These are phyloP conservation scores for Murraya koenigii DNA, from an alignment of 345 rosid species.

Conservation along the genomic window DNA sequence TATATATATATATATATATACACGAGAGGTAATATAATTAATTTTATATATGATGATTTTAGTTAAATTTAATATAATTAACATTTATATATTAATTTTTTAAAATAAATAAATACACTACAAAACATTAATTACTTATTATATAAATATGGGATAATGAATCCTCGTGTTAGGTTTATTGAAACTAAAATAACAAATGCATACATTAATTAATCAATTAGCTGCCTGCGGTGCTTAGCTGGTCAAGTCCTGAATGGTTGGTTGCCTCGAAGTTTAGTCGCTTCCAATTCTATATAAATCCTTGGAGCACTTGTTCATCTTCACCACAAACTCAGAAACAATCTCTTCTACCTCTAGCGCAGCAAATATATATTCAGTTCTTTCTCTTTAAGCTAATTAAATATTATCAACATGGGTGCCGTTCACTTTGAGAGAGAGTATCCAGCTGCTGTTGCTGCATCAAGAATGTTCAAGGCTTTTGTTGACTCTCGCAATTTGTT, in stretches of 20 bases:
- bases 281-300: neutral
- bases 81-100: too few species aligned
- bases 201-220: neutral
- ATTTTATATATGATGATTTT: too few species aligned
- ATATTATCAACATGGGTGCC: constrained; percentile 10
- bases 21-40: too few species aligned
- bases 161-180: neutral
- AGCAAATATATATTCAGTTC: neutral
- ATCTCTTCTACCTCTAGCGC: neutral
- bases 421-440: neutral
- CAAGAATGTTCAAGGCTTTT: neutral
- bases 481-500: constrained; percentile 12
- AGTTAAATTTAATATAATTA: too few species aligned
- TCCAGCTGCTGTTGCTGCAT: neutral
- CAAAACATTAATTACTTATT: too few species aligned
- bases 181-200: too few species aligned
- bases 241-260: neutral
- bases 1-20: too few species aligned
- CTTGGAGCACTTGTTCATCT: neutral
- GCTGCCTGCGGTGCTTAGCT: neutral
- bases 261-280: neutral
- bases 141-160: too few species aligned
- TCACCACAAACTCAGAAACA: neutral
- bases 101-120: too few species aligned
- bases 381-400: neutral